A percentile compares a stretch with the other conserved stretches of the same genome.
Evolutionary conservation across 306 rosid species (phyloP).

Genomic region (Dryas alaskensis): DNA sequence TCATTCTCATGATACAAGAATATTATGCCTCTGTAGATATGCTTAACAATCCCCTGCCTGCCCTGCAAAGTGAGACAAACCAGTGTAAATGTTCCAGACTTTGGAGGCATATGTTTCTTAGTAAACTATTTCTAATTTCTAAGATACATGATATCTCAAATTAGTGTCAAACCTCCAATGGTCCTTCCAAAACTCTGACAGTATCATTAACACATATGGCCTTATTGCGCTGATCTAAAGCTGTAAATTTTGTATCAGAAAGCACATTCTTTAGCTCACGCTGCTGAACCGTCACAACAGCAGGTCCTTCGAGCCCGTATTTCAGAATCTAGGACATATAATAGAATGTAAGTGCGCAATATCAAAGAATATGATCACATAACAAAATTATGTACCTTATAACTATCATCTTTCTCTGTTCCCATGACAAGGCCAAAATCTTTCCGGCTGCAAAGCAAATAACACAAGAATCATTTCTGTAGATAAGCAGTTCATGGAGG

Average conservation of each 20-base stretch:
- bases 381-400: constrained; percentile 56
- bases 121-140: constrained; percentile 3
- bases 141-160: constrained; percentile 2
- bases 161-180: constrained; percentile 55
- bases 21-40: constrained; percentile 67
- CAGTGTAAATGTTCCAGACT: constrained; percentile 18
- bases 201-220: constrained; percentile 65
- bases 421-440: constrained; percentile 85
- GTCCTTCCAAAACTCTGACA: constrained; percentile 71
- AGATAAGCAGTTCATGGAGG: neutral
- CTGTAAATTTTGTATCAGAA: constrained; percentile 65
- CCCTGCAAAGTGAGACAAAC: constrained; percentile 55
- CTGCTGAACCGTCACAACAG: constrained; percentile 46
- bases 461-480: neutral
- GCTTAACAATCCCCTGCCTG: constrained; percentile 79
- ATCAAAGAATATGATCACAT: neutral
- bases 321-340: constrained; percentile 59
- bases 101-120: constrained; percentile 5
- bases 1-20: constrained; percentile 65
- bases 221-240: constrained; percentile 64
- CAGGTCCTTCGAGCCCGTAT: constrained; percentile 68
- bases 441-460: constrained; percentile 62
- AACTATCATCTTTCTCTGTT: constrained; percentile 74
- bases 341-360: constrained; percentile 8
- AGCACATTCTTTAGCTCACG: constrained; percentile 58